phyloP scores from a whole-genome alignment of 352 stramenopile genomes.

The Saprolegnia diclina region DNA sequence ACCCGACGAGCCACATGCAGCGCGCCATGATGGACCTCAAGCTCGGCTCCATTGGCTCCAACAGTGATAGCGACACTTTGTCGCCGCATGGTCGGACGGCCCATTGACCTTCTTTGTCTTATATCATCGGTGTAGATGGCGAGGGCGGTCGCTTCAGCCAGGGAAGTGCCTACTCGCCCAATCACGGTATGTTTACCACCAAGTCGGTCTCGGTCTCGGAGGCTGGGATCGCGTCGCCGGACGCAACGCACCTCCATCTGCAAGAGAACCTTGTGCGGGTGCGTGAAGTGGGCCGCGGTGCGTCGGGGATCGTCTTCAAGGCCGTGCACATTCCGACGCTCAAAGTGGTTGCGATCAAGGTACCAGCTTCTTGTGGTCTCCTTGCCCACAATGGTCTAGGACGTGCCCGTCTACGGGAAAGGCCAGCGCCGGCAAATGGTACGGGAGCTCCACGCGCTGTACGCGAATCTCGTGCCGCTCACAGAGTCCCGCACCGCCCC shows the following conservation, averaged over 20 bases:
- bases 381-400: conserved; percentile 33
- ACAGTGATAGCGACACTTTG: conserved; percentile 54
- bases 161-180: conserved; percentile 80
- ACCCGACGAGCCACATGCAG: conserved; percentile 51
- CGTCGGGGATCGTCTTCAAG: conserved; percentile 84
- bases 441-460: conserved; percentile 82
- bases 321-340: conserved; percentile 87
- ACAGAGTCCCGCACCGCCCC: conserved; percentile 33
- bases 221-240: conserved; percentile 76
- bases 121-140: conserved; percentile 26
- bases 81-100: conserved; percentile 51
- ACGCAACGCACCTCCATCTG: conserved; percentile 64
- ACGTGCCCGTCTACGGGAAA: conserved; percentile 79
- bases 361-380: conserved; percentile 28
- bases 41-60: conserved; percentile 64
- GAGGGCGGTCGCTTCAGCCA: conserved; percentile 53
- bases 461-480: conserved; percentile 85
- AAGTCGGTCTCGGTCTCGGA: conserved; percentile 79
- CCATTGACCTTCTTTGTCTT: neutral
- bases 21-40: conserved; percentile 59
- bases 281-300: conserved; percentile 66
- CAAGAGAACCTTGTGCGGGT: conserved; percentile 82
- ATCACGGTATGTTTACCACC: conserved; percentile 83
- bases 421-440: conserved; percentile 86
- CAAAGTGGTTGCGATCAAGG: conserved; percentile 87